These are phyloP conservation scores for Neurospora sp. DNA, from an alignment of 495 filamentous ascomycete genomes.

Conservation along the genomic window DNA sequence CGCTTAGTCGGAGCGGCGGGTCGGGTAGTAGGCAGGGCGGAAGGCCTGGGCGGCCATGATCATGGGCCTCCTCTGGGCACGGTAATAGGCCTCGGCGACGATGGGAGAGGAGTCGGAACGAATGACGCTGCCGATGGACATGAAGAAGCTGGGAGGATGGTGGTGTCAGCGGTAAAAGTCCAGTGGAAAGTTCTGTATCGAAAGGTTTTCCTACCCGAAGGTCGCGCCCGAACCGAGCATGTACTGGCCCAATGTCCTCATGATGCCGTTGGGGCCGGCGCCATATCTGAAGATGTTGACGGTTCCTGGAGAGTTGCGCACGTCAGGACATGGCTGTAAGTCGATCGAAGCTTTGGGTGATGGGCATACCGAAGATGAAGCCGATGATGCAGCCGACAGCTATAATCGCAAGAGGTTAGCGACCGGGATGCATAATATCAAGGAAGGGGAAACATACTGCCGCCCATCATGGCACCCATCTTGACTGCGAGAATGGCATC, in stretches of 20 bases:
- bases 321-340: neutral
- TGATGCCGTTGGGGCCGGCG: slow-evolving; percentile 83
- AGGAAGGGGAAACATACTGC: slow-evolving; percentile 52
- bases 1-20: slow-evolving; percentile 6
- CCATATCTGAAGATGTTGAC: slow-evolving; percentile 93
- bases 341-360: neutral
- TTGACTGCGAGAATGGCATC: slow-evolving; percentile 52
- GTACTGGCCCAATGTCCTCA: slow-evolving; percentile 89
- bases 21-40: slow-evolving; percentile 11
- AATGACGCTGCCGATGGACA: slow-evolving; percentile 95
- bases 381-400: slow-evolving; percentile 93
- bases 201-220: slow-evolving; percentile 62
- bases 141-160: slow-evolving; percentile 70
- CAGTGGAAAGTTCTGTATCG: neutral
- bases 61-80: slow-evolving; percentile 49
- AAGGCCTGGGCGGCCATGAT: slow-evolving; percentile 49
- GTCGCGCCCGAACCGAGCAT: slow-evolving; percentile 96
- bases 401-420: slow-evolving; percentile 26
- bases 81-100: slow-evolving; percentile 49
- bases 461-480: slow-evolving; percentile 97
- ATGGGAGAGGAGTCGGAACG: slow-evolving; percentile 66
- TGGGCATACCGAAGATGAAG: slow-evolving; percentile 77
- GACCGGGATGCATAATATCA: neutral
- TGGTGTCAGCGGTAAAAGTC: neutral
- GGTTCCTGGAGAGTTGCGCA: slow-evolving; percentile 48